A percentile compares a stretch with the other conserved stretches of the same genome.
Conservation (phyloP, 1,139 yeast genomes). For the Debaryomycetaceae sp. region DNA sequence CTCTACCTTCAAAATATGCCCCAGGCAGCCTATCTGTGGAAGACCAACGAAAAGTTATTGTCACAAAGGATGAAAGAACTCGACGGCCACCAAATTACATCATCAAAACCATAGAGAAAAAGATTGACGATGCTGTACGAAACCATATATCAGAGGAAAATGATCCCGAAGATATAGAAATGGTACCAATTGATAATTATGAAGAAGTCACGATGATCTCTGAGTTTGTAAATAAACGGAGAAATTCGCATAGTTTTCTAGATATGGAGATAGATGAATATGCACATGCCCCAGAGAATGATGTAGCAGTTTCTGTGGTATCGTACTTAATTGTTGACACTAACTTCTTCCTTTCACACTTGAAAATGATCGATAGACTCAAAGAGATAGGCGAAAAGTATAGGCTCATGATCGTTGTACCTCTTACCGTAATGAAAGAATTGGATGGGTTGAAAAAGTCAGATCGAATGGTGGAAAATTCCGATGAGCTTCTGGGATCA, state of each 20-base stretch:
- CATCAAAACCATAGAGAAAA: constrained; percentile 28
- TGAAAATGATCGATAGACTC: constrained; percentile 52
- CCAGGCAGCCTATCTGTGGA: constrained; percentile 32
- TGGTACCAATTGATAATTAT: constrained; percentile 49
- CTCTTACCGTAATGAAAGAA: constrained; percentile 67
- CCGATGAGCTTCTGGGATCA: constrained; percentile 15
- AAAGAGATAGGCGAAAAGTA: constrained; percentile 34
- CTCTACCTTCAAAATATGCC: constrained; percentile 47
- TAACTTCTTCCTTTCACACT: constrained; percentile 68
- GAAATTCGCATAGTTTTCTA: constrained; percentile 8
- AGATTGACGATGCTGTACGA: constrained; percentile 27
- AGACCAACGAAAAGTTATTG: constrained; percentile 29
- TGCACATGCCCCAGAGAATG: constrained; percentile 17
- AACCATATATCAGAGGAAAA: constrained; percentile 5
- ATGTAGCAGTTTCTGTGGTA: constrained; percentile 6
- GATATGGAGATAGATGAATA: constrained; percentile 16
- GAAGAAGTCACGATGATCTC: constrained; percentile 45
- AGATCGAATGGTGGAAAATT: constrained; percentile 9
- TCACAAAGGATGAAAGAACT: constrained; percentile 23
- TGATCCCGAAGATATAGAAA: constrained; percentile 42
- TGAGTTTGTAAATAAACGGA: constrained; percentile 29
- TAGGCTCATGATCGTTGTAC: constrained; percentile 57
- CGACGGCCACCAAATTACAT: constrained; percentile 22
- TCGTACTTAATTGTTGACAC: constrained; percentile 68
- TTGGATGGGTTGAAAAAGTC: constrained; percentile 73